A percentile compares a stretch with the other conserved stretches of the same genome.
phyloP scores from a whole-genome alignment of 371 early-diverging fungal genomes.

The Lichtheimia corymbifera region DNA sequence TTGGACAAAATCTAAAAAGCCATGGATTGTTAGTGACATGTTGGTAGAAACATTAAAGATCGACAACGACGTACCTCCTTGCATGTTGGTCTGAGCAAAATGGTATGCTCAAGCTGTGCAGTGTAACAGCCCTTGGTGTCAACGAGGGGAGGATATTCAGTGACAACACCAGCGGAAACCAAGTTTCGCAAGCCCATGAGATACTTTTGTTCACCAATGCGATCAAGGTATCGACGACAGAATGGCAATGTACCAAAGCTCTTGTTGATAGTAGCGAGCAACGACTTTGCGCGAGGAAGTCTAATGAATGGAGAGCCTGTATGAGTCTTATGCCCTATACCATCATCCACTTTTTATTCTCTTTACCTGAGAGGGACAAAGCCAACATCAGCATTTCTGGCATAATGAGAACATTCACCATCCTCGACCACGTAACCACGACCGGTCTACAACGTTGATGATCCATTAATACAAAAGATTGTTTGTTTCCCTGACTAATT shows the following conservation, averaged over 20 bases:
- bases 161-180: constrained; percentile 71
- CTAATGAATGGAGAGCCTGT: constrained; percentile 27
- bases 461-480: not conserved
- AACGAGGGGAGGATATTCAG: constrained; percentile 93
- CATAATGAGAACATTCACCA: constrained; percentile 96
- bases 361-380: constrained; percentile 71
- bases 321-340: not conserved
- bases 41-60: not conserved
- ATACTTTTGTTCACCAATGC: constrained; percentile 88
- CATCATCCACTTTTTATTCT: too few species aligned
- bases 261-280: constrained; percentile 88
- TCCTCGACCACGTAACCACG: constrained; percentile 93
- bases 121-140: constrained; percentile 94
- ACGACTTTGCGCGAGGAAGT: constrained; percentile 80
- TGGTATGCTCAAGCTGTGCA: constrained; percentile 99
- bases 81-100: constrained; percentile 86
- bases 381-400: constrained; percentile 64
- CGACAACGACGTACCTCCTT: constrained; percentile 69
- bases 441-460: constrained; percentile 74
- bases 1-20: constrained; percentile 42
- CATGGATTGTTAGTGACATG: not conserved
- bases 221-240: constrained; percentile 97
- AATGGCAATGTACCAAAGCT: constrained; percentile 98
- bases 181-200: constrained; percentile 84
- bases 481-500: too few species aligned